Percentiles rank a stretch among this genome's conserved stretches.
Evolutionary conservation across 176 grass and related monocot species (phyloP).

Genomic region (Ampelocalamus luodianensis): DNA sequence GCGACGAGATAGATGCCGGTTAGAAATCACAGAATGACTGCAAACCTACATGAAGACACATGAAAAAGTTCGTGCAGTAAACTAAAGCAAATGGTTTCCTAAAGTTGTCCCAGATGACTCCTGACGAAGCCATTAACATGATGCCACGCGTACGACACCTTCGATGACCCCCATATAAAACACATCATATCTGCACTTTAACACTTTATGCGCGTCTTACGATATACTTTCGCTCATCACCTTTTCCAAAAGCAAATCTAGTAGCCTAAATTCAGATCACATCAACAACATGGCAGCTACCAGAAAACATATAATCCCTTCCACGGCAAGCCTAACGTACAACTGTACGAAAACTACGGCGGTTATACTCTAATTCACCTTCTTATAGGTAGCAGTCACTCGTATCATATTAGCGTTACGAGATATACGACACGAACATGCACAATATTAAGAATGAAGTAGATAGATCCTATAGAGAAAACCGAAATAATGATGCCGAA

Average conservation of each 20-base stretch:
- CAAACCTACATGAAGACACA: not conserved
- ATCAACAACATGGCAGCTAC: not conserved
- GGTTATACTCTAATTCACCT: no score
- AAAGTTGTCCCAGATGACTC: not conserved
- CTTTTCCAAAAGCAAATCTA: conserved; percentile 10
- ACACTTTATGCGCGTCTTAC: conserved; percentile 30
- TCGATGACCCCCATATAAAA: not conserved
- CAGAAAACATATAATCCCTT: not conserved
- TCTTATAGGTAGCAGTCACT: no score
- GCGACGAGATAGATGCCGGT: not conserved
- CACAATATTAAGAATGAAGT: no score
- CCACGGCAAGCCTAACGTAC: conserved; percentile 23
- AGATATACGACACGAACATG: no score
- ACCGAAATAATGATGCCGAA: no score
- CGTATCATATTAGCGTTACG: no score
- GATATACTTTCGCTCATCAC: not conserved
- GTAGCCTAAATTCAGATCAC: conserved; percentile 7
- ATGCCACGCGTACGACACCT: not conserved
- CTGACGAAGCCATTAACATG: conserved; percentile 11
- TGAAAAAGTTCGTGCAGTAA: not conserved
- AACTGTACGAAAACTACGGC: not conserved
- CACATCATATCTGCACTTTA: conserved; percentile 7
- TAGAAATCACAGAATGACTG: not conserved
- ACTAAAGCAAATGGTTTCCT: not conserved
- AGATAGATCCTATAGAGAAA: no score